These are phyloP conservation scores for Diatrype stigma DNA, from an alignment of 2,329 filamentous ascomycete genomes.

Conservation along the genomic window DNA sequence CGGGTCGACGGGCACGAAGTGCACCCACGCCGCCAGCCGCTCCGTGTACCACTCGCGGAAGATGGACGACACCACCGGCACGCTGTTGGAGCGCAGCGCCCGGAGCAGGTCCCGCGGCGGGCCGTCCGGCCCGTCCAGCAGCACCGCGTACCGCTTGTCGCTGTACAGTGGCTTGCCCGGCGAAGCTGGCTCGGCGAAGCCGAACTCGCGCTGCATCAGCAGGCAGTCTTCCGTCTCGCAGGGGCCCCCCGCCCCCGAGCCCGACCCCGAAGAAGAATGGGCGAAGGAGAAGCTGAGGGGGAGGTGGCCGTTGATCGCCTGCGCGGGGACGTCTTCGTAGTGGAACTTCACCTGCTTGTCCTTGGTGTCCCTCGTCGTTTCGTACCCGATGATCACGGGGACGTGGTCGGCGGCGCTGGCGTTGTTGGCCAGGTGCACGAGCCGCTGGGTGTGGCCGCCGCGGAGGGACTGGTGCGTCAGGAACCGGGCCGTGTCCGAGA, in stretches of 20 bases:
- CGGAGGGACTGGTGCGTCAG: slow-evolving; percentile 53
- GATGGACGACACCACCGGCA: slow-evolving; percentile 67
- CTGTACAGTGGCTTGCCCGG: slow-evolving; percentile 56
- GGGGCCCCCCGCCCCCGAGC: too few relatives aligned
- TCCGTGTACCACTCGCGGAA: slow-evolving; percentile 79
- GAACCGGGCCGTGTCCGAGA: slow-evolving; percentile 50
- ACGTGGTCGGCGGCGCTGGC: slow-evolving; percentile 45
- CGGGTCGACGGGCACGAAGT: slow-evolving; percentile 75
- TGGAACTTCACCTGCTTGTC: slow-evolving; percentile 39
- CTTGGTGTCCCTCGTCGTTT: slow-evolving; percentile 8
- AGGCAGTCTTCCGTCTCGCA: slow-evolving; percentile 49
- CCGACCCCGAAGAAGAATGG: too few relatives aligned
- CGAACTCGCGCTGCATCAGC: slow-evolving; percentile 49
- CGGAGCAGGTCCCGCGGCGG: slow-evolving; percentile 56
- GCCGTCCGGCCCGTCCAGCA: slow-evolving; percentile 68
- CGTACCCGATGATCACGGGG: slow-evolving; percentile 52
- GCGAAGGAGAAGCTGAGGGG: slow-evolving; percentile 57
- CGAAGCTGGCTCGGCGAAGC: slow-evolving; percentile 37
- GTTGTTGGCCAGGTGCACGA: slow-evolving; percentile 65
- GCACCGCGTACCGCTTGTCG: slow-evolving; percentile 65
- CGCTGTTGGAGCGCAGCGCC: slow-evolving; percentile 60
- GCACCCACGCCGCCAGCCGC: slow-evolving; percentile 69
- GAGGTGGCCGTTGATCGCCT: slow-evolving; percentile 50
- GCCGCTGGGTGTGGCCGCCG: slow-evolving; percentile 64
- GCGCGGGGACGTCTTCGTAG: slow-evolving; percentile 51